Evolutionary conservation across 257 asterid species (phyloP), one percentile per base, ranked within the genome.

Genomic region (Rauvolfia tetraphylla): DNA sequence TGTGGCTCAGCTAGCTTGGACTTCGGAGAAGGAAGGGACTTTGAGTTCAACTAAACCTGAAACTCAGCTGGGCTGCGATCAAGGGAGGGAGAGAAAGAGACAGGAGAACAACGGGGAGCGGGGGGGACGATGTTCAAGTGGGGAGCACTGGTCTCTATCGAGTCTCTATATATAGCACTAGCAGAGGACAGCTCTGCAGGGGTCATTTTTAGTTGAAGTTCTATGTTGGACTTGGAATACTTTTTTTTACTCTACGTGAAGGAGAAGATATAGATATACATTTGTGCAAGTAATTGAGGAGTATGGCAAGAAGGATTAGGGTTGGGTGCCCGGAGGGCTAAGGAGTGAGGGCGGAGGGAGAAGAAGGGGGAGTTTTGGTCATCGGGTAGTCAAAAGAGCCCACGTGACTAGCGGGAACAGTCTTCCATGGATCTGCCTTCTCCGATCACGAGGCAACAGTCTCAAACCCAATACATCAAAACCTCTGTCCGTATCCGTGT

Each of bases 341-440:
- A n/a, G n/a, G n/a, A n/a, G n/a, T n/a, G n/a, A n/a, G n/a, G n/a
- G n/a, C n/a, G n/a, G n/a, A n/a, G n/a, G n/a, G n/a, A n/a, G n/a
- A n/a, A n/a, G 10, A 4, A 25, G 22, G 68, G 33, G 70, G 22
- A 27, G 79, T 57, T 27, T 78, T 54, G 90, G 86, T 85, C 80
- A 75, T 85, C 39, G 85, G 79, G 91, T 85, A 85, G 98, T 93
- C 98, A 91, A 93, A 91, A 87, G 94, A 87, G 80, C 80, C 90
- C 97, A 91, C 96, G 97, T 93, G 98, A 93, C 87, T 79, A 82
- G 81, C 73, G 88, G 96, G 97, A 88, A 87, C 97, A 93, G 97
- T 91, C 96, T 91, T 89, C 97, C 92, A 92, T 87, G 91, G 96
- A 92, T 92, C 94, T 92, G 95, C 88, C 88, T 80, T 92, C 96